Evolutionary conservation across 495 filamentous ascomycete species (phyloP), one percentile per base, ranked within the genome.

Genomic region (Clavariopsis aquatica): DNA sequence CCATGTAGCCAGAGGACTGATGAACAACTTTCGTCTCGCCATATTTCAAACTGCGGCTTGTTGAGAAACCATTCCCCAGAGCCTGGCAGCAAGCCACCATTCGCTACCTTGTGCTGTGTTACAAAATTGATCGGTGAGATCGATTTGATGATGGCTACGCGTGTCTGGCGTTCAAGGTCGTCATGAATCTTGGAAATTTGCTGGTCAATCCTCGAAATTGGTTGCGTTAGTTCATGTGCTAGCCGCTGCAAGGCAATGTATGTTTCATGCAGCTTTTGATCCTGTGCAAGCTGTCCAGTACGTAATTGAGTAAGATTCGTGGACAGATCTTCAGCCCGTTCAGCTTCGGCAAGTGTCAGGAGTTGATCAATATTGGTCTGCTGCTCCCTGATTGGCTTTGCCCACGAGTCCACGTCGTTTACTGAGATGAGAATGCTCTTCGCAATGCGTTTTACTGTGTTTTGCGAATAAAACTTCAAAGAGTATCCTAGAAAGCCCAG

Each of bases 1-100:
- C 73, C 73, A 68, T 72, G 73, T 13, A 75, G 66, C 73, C 72
- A 74, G 3, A 75, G 61, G 49, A 75, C 62, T 10, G 70, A 69
- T 17, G 73, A 75, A 7, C 49, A 41, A 41, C 73, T 75, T n/a
- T 67, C 61, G 6, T 71, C 38, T 57, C 67, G 62, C 72, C 70
- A 75, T 22, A 60, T 46, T 10, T 59, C 19, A 34, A 71, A 74
- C 28, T 49, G 26, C 20, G 61, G 59, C 24, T 72, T 29, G 0
- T 51, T 57, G 13, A 73, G 61, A 57, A 73, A 57, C 71, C 71
- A 73, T 64, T 64, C 31, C 17, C 70, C 66, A 57, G 67, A 68
- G 28, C 64, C 69, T 27, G 53, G 0, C 15, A 73, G 59, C 17
- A 68, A n/a, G 13, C 26, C 56, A 53, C 60, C 22, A 22, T 43